Evolutionary conservation across 352 stramenopile species (phyloP).

Genomic region (Phytophthora nicotianae): DNA sequence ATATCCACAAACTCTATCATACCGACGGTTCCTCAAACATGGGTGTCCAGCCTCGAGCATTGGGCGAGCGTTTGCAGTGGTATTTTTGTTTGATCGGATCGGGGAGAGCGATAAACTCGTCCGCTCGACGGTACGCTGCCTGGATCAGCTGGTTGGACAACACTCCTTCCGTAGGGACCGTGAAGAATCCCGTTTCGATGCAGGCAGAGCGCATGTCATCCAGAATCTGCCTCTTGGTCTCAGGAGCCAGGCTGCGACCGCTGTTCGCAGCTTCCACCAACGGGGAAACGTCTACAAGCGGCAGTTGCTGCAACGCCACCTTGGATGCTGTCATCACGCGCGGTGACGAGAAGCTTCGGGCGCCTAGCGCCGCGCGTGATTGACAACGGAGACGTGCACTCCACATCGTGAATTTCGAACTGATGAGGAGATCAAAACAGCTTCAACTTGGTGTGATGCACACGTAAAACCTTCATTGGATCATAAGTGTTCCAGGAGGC

Average conservation of each 20-base stretch:
- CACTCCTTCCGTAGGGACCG: slow-evolving; percentile 67
- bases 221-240: slow-evolving; percentile 53
- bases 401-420: slow-evolving; percentile 22
- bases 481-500: not conserved
- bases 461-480: not conserved
- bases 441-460: slow-evolving; percentile 23
- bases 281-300: slow-evolving; percentile 72
- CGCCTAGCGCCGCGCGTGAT: not conserved
- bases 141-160: slow-evolving; percentile 55
- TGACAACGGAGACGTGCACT: slow-evolving; percentile 2
- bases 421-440: slow-evolving; percentile 5
- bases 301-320: slow-evolving; percentile 54
- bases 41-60: slow-evolving; percentile 78
- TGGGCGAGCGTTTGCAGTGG: slow-evolving; percentile 76
- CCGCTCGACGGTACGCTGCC: slow-evolving; percentile 59
- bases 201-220: slow-evolving; percentile 64
- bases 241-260: slow-evolving; percentile 7
- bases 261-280: slow-evolving; percentile 41
- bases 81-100: slow-evolving; percentile 72
- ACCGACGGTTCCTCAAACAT: slow-evolving; percentile 88
- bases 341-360: slow-evolving; percentile 24
- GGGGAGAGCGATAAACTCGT: slow-evolving; percentile 76
- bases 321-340: slow-evolving; percentile 57
- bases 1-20: slow-evolving; percentile 1
- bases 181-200: slow-evolving; percentile 76